These are phyloP conservation scores for Elsinoe perseae DNA, from an alignment of 2,329 filamentous ascomycete genomes.

Conservation along the genomic window DNA sequence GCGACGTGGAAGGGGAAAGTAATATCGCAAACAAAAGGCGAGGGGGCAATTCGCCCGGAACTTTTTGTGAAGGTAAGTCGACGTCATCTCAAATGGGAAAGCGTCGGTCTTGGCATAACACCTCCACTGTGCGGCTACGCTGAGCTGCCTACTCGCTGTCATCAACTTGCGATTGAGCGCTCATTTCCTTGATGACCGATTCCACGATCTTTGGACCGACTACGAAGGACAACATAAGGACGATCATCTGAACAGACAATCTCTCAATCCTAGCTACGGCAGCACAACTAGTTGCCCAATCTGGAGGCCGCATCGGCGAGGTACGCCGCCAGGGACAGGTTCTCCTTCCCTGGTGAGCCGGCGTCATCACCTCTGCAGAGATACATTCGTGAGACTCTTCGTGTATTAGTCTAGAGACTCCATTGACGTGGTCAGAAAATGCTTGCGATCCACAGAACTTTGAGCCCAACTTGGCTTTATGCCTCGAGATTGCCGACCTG, in stretches of 20 bases:
- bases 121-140: conserved; percentile 8
- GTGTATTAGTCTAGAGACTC: neutral
- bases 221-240: no score
- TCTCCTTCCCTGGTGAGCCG: conserved; percentile 70
- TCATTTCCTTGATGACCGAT: no score
- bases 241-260: neutral
- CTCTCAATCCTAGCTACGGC: neutral
- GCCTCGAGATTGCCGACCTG: conserved; percentile 91
- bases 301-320: conserved; percentile 94
- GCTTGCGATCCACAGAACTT: conserved; percentile 96
- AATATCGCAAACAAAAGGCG: neutral
- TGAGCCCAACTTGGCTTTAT: conserved; percentile 92
- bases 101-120: conserved; percentile 12
- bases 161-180: conserved; percentile 11
- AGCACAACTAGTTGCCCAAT: conserved; percentile 14
- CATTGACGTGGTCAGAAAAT: conserved; percentile 49
- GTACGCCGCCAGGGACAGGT: conserved; percentile 91
- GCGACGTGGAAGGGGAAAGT: neutral
- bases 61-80: neutral
- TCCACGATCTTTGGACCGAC: no score
- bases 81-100: conserved; percentile 12
- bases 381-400: conserved; percentile 65
- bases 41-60: conserved; percentile 1
- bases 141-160: neutral
- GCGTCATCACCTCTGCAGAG: conserved; percentile 82